A percentile compares a stretch with the other conserved stretches of the same genome.
Evolutionary conservation across 2,329 filamentous ascomycete species (phyloP).

Genomic region (Calcarisporium arbuscula): DNA sequence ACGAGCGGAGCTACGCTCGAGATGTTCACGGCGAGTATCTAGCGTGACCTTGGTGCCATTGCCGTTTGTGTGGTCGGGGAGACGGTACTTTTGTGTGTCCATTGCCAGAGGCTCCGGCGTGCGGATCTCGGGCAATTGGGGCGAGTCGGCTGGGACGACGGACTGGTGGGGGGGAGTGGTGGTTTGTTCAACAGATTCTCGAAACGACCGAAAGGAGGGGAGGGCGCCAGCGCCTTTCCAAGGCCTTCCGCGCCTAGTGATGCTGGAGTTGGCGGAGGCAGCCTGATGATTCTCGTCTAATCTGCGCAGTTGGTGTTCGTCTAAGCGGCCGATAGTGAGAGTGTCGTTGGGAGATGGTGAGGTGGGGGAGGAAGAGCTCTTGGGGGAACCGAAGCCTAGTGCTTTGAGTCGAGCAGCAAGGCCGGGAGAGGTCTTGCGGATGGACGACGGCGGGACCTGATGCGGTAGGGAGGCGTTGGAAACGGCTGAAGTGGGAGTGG

Average conservation of each 20-base stretch:
- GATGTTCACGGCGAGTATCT: conserved; percentile 51
- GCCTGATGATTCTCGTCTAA: conserved; percentile 62
- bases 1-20: conserved; percentile 37
- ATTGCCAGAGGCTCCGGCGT: conserved; percentile 48
- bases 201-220: conserved; percentile 20
- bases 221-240: conserved; percentile 59
- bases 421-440: conserved; percentile 57
- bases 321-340: conserved; percentile 59
- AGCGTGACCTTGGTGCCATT: conserved; percentile 60
- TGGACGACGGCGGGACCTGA: conserved; percentile 20
- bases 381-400: conserved; percentile 48
- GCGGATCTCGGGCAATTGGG: conserved; percentile 45
- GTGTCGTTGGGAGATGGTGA: conserved; percentile 21
- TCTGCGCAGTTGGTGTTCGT: conserved; percentile 62
- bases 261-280: conserved; percentile 39
- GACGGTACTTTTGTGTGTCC: conserved; percentile 68
- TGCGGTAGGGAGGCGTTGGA: conserved; percentile 15
- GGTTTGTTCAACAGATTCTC: conserved; percentile 15
- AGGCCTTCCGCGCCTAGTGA: conserved; percentile 62
- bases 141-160: conserved; percentile 22
- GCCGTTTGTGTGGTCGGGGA: conserved; percentile 64
- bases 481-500: conserved; percentile 17
- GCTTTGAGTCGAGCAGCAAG: conserved; percentile 60
- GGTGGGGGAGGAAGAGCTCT: conserved; percentile 24
- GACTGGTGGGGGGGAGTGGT: too few relatives aligned